A percentile compares a stretch with the other conserved stretches of the same genome.
phyloP scores from a whole-genome alignment of 352 stramenopile genomes.

The Sclerospora graminicola region DNA sequence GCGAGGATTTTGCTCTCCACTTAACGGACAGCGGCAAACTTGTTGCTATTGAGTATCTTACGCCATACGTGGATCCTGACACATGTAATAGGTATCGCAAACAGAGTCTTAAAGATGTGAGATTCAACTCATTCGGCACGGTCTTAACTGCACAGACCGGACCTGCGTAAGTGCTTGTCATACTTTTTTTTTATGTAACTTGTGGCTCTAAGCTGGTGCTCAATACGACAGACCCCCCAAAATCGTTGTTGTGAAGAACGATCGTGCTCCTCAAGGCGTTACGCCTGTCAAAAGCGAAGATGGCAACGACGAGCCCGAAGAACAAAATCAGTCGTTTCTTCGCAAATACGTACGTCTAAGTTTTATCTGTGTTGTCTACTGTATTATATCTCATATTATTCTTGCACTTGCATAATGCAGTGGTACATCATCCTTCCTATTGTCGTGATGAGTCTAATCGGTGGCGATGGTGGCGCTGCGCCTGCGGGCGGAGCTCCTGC shows the following conservation, averaged over 20 bases:
- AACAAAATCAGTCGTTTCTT: constrained; percentile 72
- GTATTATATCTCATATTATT: constrained; percentile 1
- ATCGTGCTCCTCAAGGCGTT: constrained; percentile 56
- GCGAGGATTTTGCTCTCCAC: constrained; percentile 78
- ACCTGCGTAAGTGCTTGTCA: constrained; percentile 34
- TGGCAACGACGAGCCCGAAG: constrained; percentile 34
- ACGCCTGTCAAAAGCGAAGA: constrained; percentile 62
- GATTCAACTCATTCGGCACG: constrained; percentile 42
- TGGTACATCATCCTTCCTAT: constrained; percentile 82
- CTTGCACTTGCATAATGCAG: constrained; percentile 19
- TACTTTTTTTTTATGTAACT: not conserved
- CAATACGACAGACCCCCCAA: constrained; percentile 40
- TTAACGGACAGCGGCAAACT: constrained; percentile 66
- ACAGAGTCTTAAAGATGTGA: constrained; percentile 46
- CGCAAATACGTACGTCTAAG: constrained; percentile 70
- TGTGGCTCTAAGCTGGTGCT: too few relatives aligned
- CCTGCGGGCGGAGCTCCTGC: constrained; percentile 24
- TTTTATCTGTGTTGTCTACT: not conserved
- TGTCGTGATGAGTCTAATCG: constrained; percentile 64
- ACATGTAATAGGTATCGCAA: constrained; percentile 44
- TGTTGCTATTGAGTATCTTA: constrained; percentile 76
- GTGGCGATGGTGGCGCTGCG: constrained; percentile 35
- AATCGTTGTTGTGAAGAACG: constrained; percentile 45
- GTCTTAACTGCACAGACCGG: constrained; percentile 52
- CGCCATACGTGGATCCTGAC: constrained; percentile 30